Base-by-base conservation (phyloP, 257 asterid genomes). In the Voacanga thouarsii region DNA sequence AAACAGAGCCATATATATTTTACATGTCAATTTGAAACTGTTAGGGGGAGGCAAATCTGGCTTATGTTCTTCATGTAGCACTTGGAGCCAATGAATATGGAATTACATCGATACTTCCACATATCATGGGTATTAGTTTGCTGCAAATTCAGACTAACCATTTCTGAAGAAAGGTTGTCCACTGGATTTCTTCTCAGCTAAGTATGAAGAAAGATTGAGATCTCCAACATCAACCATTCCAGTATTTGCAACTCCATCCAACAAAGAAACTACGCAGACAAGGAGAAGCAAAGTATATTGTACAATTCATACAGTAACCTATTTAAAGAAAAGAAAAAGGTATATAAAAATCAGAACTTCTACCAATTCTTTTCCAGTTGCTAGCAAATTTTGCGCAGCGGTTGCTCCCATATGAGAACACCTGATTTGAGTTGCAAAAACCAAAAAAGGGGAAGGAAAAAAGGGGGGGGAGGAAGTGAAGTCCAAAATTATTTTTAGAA, bases 191-290 rank as follows among this genome's bases (percentile, higher is more conserved):
- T 86, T 96, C 90, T 96, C 97, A 50, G 97, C 97, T 41, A 96
- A 85, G 82, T 89, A 85, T 72, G 82, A 78, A 71, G 88, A 87
- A 83, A 96, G 97, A 77, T 88, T 84, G 76, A 80, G 87, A 82
- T 96, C 97, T 82, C 89, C 94, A 85, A 96, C 89, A 81, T 96
- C 98, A 83, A 92, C 92, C 76, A 86, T 79, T 82, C 97, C 97
- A 41, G 92, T 83, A 77, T 85, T 91, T 76, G 97, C 96, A 78
- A 93, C 92, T 75, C 95, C 99, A 67, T 96, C 87, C 84, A 96
- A 84, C 83, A 88, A 80, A 79, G 83, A 78, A 82, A 89, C 99
- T 96, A 84, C 11, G n/a, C 24, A 61, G 82, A 64, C 12, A n/a
- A 57, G 45, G 51, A 79, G 60, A 68, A 77, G 23, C 39, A 72